Evolutionary conservation across 768 basidiomycete species (phyloP).

Genomic region (Rhizopogon sp.): DNA sequence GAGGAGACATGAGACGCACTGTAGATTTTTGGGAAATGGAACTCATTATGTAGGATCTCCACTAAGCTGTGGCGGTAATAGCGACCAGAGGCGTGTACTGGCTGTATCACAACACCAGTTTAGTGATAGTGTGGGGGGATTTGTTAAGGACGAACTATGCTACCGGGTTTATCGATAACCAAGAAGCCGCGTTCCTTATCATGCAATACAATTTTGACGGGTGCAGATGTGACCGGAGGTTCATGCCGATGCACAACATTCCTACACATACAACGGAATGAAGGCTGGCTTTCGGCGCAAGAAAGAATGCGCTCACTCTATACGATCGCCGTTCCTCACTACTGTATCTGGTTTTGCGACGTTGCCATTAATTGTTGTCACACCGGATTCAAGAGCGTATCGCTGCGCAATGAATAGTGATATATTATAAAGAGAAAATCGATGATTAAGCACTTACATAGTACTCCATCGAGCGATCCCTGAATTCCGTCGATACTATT

Average conservation of each 20-base stretch:
- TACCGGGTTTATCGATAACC: constrained; percentile 95
- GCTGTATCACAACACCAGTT: constrained; percentile 38
- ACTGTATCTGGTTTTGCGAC: constrained; percentile 76
- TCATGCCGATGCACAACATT: constrained; percentile 97
- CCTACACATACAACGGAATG: constrained; percentile 33
- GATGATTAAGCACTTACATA: constrained; percentile 58
- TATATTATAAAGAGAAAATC: neutral
- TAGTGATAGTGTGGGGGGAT: neutral
- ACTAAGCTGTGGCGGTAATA: constrained; percentile 87
- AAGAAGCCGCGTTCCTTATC: constrained; percentile 81
- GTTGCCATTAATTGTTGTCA: constrained; percentile 93
- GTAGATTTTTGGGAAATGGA: constrained; percentile 76
- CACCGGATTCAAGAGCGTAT: constrained; percentile 82
- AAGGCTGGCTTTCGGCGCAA: neutral
- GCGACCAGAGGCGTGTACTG: constrained; percentile 88
- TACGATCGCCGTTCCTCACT: constrained; percentile 80
- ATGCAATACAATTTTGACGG: constrained; percentile 73
- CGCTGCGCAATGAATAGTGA: constrained; percentile 32
- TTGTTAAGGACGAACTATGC: constrained; percentile 64
- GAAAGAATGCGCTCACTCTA: constrained; percentile 58
- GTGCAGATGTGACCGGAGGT: constrained; percentile 84
- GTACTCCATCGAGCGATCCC: constrained; percentile 92
- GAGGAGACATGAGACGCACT: constrained; percentile 46
- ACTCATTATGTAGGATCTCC: constrained; percentile 80
- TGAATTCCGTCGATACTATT: constrained; percentile 90